phyloP scores from a whole-genome alignment of 2,329 filamentous ascomycete genomes.

The Cladosporium sphaerospermum region DNA sequence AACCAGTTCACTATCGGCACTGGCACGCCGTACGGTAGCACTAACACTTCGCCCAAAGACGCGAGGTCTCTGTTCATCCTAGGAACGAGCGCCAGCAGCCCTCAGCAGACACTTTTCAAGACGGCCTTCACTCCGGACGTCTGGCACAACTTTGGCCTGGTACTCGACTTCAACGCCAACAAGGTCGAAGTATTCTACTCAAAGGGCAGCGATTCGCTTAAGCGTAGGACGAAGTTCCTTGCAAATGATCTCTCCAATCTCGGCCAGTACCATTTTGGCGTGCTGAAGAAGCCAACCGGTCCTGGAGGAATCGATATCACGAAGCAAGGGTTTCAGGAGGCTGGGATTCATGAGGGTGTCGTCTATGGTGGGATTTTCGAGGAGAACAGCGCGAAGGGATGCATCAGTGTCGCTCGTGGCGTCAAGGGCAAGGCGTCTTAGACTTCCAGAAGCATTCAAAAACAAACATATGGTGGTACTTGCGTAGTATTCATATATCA shows the following conservation, averaged over 20 bases:
- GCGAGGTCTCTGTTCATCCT: slow-evolving; percentile 24
- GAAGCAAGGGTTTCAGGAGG: slow-evolving; percentile 44
- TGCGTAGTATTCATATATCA: too few species aligned
- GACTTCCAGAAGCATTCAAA: neutral
- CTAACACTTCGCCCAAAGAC: slow-evolving; percentile 32
- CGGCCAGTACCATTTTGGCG: slow-evolving; percentile 57
- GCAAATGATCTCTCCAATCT: slow-evolving; percentile 50
- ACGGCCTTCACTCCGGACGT: slow-evolving; percentile 45
- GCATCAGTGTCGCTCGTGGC: slow-evolving; percentile 11
- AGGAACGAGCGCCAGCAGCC: slow-evolving; percentile 23
- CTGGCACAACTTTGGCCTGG: slow-evolving; percentile 59
- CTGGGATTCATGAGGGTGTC: slow-evolving; percentile 47
- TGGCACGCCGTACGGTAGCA: slow-evolving; percentile 35
- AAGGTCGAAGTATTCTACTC: slow-evolving; percentile 56
- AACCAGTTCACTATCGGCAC: slow-evolving; percentile 43
- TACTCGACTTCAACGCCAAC: slow-evolving; percentile 51
- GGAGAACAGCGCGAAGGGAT: slow-evolving; percentile 31
- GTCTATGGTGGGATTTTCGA: slow-evolving; percentile 49
- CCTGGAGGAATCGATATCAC: slow-evolving; percentile 35
- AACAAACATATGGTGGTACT: too few species aligned
- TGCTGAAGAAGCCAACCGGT: slow-evolving; percentile 56
- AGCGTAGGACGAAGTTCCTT: slow-evolving; percentile 41
- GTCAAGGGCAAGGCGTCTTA: slow-evolving; percentile 8
- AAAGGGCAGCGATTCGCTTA: slow-evolving; percentile 39
- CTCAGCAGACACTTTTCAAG: slow-evolving; percentile 42